phyloP scores from a whole-genome alignment of 805 yeast species.

The Wickerhamomyces pijperi region DNA sequence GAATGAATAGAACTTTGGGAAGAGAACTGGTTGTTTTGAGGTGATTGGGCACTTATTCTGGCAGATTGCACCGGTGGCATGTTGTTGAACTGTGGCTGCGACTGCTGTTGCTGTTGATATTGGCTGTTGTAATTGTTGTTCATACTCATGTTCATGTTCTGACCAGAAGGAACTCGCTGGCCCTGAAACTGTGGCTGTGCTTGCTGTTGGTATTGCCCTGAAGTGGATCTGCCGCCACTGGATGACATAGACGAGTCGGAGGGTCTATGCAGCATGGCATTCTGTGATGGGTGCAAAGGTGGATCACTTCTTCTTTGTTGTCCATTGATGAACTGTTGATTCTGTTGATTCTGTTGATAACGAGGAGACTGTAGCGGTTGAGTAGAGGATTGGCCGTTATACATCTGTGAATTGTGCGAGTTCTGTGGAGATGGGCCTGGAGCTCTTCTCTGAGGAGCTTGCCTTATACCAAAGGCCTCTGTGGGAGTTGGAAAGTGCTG shows the following conservation, averaged over 20 bases:
- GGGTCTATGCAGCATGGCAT: not conserved
- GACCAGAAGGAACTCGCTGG: not conserved
- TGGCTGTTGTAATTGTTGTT: no score
- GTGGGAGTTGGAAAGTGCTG: slow-evolving; percentile 21
- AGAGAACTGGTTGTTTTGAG: not conserved
- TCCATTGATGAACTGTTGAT: not conserved
- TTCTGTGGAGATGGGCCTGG: slow-evolving; percentile 1
- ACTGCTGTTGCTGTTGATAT: not conserved
- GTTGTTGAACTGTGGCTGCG: slow-evolving; percentile 2
- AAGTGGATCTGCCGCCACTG: not conserved
- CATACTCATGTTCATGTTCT: no score
- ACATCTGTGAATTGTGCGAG: not conserved
- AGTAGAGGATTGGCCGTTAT: not conserved
- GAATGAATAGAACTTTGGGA: not conserved
- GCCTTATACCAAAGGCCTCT: slow-evolving; percentile 17
- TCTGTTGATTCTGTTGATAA: not conserved
- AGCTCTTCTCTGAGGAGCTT: slow-evolving; percentile 1
- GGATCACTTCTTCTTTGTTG: slow-evolving; percentile 2
- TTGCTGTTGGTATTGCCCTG: slow-evolving; percentile 1
- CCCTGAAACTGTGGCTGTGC: slow-evolving; percentile 1
- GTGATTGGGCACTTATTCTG: slow-evolving; percentile 1
- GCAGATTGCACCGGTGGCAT: slow-evolving; percentile 1
- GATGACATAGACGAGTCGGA: slow-evolving; percentile 1
- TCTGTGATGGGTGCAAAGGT: slow-evolving; percentile 5
- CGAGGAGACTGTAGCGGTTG: slow-evolving; percentile 1